A percentile compares a stretch with the other conserved stretches of the same genome.
Conservation (phyloP, 78 protist species). For the Ministeria vibrans region DNA sequence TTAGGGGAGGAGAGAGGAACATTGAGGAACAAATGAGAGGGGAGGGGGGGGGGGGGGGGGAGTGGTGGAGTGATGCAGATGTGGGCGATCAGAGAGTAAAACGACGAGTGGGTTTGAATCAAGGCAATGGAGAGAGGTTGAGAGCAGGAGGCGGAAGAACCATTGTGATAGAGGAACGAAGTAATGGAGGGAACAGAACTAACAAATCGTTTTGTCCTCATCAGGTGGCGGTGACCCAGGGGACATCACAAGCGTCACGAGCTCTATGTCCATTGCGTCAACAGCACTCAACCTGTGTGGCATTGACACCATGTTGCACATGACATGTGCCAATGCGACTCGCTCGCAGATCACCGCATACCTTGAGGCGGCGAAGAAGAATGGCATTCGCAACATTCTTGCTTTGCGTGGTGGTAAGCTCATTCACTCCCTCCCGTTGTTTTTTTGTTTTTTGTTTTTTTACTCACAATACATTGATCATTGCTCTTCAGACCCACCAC, state of each 20-base stretch:
- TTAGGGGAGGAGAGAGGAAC: not conserved
- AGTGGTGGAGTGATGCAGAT: not conserved
- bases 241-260: not conserved
- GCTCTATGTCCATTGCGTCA: not conserved
- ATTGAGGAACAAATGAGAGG: not conserved
- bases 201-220: too few species aligned
- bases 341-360: slow-evolving; percentile 37
- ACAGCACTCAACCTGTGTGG: slow-evolving; percentile 11
- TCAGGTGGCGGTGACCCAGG: not conserved
- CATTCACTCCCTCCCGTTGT: not conserved
- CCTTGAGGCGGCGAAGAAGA: slow-evolving; percentile 41
- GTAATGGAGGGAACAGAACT: too few species aligned
- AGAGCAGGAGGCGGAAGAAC: too few species aligned
- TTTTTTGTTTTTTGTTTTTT: not conserved
- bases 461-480: not conserved
- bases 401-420: slow-evolving; percentile 78
- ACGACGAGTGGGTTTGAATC: not conserved
- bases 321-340: slow-evolving; percentile 81
- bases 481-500: slow-evolving; percentile 59
- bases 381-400: slow-evolving; percentile 81
- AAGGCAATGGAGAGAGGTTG: too few species aligned
- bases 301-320: slow-evolving; percentile 75
- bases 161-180: too few species aligned
- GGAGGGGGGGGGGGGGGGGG: not conserved
- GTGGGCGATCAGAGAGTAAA: not conserved